Conservation (phyloP, 768 basidiomycete species). For the Tremella fuciformis region DNA sequence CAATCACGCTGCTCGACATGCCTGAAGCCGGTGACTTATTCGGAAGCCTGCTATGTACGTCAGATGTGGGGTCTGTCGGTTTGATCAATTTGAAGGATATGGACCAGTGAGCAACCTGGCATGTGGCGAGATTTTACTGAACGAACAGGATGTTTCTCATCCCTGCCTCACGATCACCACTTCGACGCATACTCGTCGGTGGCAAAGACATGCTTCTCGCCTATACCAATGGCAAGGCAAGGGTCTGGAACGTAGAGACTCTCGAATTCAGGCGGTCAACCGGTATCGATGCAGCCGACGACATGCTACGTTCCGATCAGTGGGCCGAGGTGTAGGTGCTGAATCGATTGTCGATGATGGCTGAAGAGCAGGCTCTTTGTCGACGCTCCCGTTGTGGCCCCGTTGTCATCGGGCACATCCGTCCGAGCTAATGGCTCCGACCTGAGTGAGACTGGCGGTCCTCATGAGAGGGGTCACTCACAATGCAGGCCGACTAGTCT, state of each 20-base stretch:
- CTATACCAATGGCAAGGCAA: constrained; percentile 71
- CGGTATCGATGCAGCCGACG: constrained; percentile 69
- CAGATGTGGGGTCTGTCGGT: constrained; percentile 76
- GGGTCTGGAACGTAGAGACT: constrained; percentile 81
- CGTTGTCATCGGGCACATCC: no score
- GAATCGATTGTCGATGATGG: not conserved
- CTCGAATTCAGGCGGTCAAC: constrained; percentile 83
- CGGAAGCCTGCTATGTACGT: constrained; percentile 69
- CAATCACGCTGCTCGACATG: constrained; percentile 32
- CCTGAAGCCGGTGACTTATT: constrained; percentile 57
- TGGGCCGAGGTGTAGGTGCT: constrained; percentile 69
- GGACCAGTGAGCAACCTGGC: constrained; percentile 63
- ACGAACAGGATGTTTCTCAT: constrained; percentile 67
- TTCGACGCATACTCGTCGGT: constrained; percentile 64
- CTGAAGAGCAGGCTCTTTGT: no score
- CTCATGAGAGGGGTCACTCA: not conserved
- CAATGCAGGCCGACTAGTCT: constrained; percentile 23
- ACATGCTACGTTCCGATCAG: constrained; percentile 65
- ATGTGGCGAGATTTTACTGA: not conserved
- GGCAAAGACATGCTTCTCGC: constrained; percentile 70
- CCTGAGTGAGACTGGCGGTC: no score
- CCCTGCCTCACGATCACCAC: constrained; percentile 71
- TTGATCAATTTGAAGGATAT: constrained; percentile 69
- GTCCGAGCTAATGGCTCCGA: no score
- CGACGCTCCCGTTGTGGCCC: no score